These are phyloP conservation scores for Lyophyllum decastes DNA, from an alignment of 768 basidiomycete genomes.

Conservation along the genomic window DNA sequence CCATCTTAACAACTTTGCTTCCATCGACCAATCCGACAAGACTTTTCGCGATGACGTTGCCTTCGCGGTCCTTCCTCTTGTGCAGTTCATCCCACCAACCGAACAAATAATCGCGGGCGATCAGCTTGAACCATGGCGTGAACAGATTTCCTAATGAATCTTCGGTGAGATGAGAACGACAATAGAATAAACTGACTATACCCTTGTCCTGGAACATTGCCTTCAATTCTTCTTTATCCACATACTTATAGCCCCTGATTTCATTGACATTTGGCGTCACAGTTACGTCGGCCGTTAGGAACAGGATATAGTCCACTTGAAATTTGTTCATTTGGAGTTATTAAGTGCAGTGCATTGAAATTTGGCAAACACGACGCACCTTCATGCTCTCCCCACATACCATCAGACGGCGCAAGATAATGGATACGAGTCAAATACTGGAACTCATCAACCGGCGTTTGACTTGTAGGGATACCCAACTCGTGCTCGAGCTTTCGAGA, in stretches of 20 bases:
- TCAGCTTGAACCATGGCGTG: constrained; percentile 99
- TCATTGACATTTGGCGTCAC: constrained; percentile 86
- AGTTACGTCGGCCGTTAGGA: constrained; percentile 86
- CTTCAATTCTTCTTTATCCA: constrained; percentile 86
- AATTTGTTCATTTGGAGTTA: background rate
- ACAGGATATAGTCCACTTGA: constrained; percentile 96
- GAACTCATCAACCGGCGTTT: constrained; percentile 83
- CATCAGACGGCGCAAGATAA: constrained; percentile 92
- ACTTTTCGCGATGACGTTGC: constrained; percentile 64
- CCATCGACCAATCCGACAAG: constrained; percentile 70
- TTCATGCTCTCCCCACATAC: constrained; percentile 98
- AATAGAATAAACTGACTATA: constrained; percentile 33
- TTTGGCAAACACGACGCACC: constrained; percentile 44
- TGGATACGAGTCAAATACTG: constrained; percentile 96
- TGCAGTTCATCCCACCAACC: constrained; percentile 97
- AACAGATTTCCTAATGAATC: constrained; percentile 70
- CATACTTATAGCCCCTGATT: constrained; percentile 89
- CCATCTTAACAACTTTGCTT: constrained; percentile 63
- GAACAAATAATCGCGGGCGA: constrained; percentile 94
- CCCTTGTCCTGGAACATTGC: constrained; percentile 85
- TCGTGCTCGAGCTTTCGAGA: constrained; percentile 96
- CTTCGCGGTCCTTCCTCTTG: constrained; percentile 54
- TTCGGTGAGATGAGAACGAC: background rate
- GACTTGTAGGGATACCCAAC: constrained; percentile 81
- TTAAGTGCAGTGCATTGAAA: background rate